These are phyloP conservation scores for Thalassiosira hispida DNA, from an alignment of 352 stramenopile genomes.

Conservation along the genomic window DNA sequence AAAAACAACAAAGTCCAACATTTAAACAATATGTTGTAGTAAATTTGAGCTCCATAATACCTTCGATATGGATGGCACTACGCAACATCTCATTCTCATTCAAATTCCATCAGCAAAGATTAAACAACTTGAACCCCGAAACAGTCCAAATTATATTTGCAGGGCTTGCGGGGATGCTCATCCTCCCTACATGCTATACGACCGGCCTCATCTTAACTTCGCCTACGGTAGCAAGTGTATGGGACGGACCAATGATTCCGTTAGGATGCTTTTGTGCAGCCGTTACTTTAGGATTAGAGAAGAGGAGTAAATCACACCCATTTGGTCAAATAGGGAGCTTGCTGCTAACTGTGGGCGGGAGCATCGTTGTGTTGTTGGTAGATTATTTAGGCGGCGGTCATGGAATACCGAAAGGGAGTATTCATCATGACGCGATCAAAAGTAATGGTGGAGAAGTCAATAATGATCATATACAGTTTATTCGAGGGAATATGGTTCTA, in stretches of 20 bases:
- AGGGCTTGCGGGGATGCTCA: slow-evolving; percentile 35
- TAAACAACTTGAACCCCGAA: slow-evolving; percentile 34
- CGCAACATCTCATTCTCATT: slow-evolving; percentile 4
- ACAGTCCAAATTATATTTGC: slow-evolving; percentile 35
- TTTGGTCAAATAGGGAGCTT: slow-evolving; percentile 38
- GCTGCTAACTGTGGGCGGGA: slow-evolving; percentile 38
- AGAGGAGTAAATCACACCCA: slow-evolving; percentile 29
- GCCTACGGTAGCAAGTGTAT: slow-evolving; percentile 45
- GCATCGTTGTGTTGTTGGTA: slow-evolving; percentile 42
- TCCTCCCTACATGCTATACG: slow-evolving; percentile 38
- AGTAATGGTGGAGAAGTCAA: neutral
- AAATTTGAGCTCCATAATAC: slow-evolving; percentile 3
- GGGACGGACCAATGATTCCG: slow-evolving; percentile 56
- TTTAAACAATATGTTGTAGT: neutral
- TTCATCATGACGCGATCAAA: slow-evolving; percentile 3
- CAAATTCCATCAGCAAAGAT: slow-evolving; percentile 2
- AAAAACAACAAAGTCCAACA: slow-evolving; percentile 5
- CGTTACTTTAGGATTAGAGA: slow-evolving; percentile 39
- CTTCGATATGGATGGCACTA: slow-evolving; percentile 9
- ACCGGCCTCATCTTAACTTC: slow-evolving; percentile 46
- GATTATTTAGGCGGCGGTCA: slow-evolving; percentile 38
- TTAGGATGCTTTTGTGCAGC: slow-evolving; percentile 38
- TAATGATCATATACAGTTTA: slow-evolving; percentile 37
- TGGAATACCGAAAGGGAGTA: slow-evolving; percentile 8
- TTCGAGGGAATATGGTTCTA: slow-evolving; percentile 51